phyloP scores from a whole-genome alignment of 805 yeast genomes.

The Yarrowia hollandica region DNA sequence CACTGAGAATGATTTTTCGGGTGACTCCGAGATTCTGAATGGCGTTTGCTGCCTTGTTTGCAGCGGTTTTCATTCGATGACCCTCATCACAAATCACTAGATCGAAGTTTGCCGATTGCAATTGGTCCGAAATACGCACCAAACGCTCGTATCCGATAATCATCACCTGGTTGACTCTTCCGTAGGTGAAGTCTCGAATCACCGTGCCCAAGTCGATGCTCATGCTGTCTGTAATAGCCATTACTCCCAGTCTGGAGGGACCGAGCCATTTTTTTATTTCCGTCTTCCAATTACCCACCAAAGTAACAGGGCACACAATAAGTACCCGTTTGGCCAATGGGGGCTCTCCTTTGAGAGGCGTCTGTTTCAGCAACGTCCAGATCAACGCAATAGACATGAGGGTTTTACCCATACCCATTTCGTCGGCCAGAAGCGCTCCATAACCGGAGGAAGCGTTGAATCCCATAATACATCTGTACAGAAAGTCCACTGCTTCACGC shows the following conservation, averaged over 20 bases:
- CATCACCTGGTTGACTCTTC: conserved; percentile 76
- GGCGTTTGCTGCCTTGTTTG: conserved; percentile 69
- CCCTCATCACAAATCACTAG: conserved; percentile 92
- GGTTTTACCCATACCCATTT: conserved; percentile 95
- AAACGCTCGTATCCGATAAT: conserved; percentile 88
- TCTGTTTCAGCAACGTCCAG: conserved; percentile 69
- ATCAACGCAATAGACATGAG: conserved; percentile 78
- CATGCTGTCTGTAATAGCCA: conserved; percentile 44
- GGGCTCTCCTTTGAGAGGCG: conserved; percentile 39
- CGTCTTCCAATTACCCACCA: conserved; percentile 80
- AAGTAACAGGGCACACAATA: conserved; percentile 88
- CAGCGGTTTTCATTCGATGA: conserved; percentile 75
- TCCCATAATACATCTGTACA: conserved; percentile 83
- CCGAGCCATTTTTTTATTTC: conserved; percentile 92
- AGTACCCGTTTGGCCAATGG: conserved; percentile 58
- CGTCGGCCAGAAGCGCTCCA: conserved; percentile 92
- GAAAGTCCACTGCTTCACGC: conserved; percentile 74
- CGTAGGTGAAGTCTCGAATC: conserved; percentile 58
- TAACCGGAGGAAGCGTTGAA: conserved; percentile 48
- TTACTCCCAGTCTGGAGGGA: conserved; percentile 59
- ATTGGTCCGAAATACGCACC: conserved; percentile 49
- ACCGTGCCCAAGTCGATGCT: conserved; percentile 52
- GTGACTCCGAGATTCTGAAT: conserved; percentile 56
- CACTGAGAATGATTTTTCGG: conserved; percentile 69
- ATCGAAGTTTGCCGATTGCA: conserved; percentile 50